Evolutionary conservation across 2,329 filamentous ascomycete species (phyloP).

Genomic region (Penicillium expansum): DNA sequence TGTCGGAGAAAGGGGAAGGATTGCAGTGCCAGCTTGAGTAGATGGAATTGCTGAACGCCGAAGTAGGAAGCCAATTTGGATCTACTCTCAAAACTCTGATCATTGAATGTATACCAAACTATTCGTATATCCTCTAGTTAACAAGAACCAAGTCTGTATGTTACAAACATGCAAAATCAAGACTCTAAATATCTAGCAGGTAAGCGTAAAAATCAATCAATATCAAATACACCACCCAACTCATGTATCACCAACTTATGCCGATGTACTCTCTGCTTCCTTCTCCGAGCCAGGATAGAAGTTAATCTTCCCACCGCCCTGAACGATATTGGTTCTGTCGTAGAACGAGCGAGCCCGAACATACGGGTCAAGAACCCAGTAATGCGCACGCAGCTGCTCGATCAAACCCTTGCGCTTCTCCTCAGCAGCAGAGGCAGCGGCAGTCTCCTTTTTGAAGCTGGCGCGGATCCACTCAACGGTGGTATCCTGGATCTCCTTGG

Average conservation of each 20-base stretch:
- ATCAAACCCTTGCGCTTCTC: constrained; percentile 62
- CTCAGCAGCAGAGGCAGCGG: constrained; percentile 52
- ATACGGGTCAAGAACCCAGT: constrained; percentile 89
- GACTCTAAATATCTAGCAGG: background rate
- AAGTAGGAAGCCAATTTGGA: background rate
- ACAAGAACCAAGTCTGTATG: constrained; percentile 10
- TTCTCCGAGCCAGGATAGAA: constrained; percentile 59
- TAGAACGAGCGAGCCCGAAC: constrained; percentile 79
- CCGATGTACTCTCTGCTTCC: background rate
- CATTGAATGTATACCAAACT: background rate
- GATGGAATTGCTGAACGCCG: background rate
- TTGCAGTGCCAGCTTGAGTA: too few relatives aligned
- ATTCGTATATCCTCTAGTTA: constrained; percentile 11
- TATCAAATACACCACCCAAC: background rate
- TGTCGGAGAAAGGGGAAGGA: background rate
- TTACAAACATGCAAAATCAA: constrained; percentile 8
- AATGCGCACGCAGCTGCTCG: constrained; percentile 65
- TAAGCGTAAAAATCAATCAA: background rate
- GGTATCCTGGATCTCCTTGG: constrained; percentile 68
- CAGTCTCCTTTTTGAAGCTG: constrained; percentile 44
- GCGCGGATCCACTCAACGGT: constrained; percentile 72
- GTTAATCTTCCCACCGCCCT: constrained; percentile 63
- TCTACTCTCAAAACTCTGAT: too few relatives aligned
- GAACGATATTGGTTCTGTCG: constrained; percentile 73
- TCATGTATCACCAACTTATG: background rate